Evolutionary conservation across 345 rosid genomes (phyloP), one percentile per base, ranked within the genome.

Genomic region (Rhodomyrtus tomentosa): DNA sequence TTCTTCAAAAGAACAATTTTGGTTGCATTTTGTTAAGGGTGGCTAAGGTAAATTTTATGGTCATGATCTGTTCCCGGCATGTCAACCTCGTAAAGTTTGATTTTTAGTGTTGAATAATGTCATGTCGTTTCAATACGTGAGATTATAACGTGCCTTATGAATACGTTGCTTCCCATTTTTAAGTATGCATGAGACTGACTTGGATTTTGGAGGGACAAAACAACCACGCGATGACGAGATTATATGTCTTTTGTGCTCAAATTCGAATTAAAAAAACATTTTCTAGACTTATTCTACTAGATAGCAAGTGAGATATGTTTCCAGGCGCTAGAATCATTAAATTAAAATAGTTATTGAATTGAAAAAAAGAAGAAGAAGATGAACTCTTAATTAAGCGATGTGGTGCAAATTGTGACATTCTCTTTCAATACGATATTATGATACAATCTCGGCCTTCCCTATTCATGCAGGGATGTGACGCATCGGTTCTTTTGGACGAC

Each of bases 401-500:
- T 29, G 73, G 73, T 59, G 0, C 21, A 29, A 59, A 36, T 68
- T 68, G 45, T 68, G 24, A 68, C 45, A 6, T 16, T 62, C 40
- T 15, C 45, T 32, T 32, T 32, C 3, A 3, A 68, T 1, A 18
- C 45, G 4, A 36, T 68, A 24, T 36, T 68, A 18, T 18, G 20
- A 32, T 38, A 32, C 36, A 32, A 62, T 32, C 76, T 1, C 10
- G 1, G 42, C 40, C 22, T 68, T 68, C 24, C 32, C 50, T 3
- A 49, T 49, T 49, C 1, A 0, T 89, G 82, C 90, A 94, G 96
- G 98, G 98, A 32, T 95, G 98, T 85, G 92, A 93, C 86, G 96
- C 87, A 40, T 94, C 96, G 4, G 92, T 95, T 73, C 59, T 96
- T 90, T 88, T 92, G 82, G 98, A 94, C 86, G 98, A 95, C 85